phyloP scores from a whole-genome alignment of 805 yeast species.

The Kodamaea hsintzibuensis region DNA sequence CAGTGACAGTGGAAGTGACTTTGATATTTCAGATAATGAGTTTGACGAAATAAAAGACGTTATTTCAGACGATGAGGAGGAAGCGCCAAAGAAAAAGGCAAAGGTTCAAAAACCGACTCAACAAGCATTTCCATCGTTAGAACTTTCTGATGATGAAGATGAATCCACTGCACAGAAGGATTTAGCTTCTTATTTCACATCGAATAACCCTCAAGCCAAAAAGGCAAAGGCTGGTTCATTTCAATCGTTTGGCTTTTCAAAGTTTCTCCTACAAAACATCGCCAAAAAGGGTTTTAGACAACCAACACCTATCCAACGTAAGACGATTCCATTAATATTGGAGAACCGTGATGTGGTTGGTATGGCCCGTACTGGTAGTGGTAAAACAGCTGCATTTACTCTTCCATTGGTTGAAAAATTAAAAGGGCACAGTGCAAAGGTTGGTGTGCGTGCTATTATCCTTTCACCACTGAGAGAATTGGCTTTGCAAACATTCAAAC shows the following conservation, averaged over 20 bases:
- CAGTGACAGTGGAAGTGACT: slow-evolving; percentile 51
- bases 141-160: slow-evolving; percentile 43
- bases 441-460: slow-evolving; percentile 86
- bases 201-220: slow-evolving; percentile 46
- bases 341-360: slow-evolving; percentile 94
- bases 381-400: slow-evolving; percentile 96
- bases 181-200: slow-evolving; percentile 43
- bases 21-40: slow-evolving; percentile 25
- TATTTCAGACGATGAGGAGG: slow-evolving; percentile 25
- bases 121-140: slow-evolving; percentile 49
- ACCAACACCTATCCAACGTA: slow-evolving; percentile 98
- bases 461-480: slow-evolving; percentile 95
- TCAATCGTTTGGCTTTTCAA: slow-evolving; percentile 86
- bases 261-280: slow-evolving; percentile 66
- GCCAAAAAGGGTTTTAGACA: slow-evolving; percentile 84
- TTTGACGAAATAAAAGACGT: slow-evolving; percentile 15
- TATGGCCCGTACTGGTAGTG: slow-evolving; percentile 99
- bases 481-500: slow-evolving; percentile 89
- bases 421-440: slow-evolving; percentile 79
- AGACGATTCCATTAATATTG: slow-evolving; percentile 87
- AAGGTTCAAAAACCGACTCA: slow-evolving; percentile 20
- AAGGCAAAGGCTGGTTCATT: slow-evolving; percentile 79
- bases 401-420: slow-evolving; percentile 86
- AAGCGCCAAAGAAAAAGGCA: slow-evolving; percentile 23
- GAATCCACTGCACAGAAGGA: slow-evolving; percentile 37